Base-by-base conservation (phyloP, 2,329 filamentous ascomycete genomes). In the Arachnopeziza araneosa region DNA sequence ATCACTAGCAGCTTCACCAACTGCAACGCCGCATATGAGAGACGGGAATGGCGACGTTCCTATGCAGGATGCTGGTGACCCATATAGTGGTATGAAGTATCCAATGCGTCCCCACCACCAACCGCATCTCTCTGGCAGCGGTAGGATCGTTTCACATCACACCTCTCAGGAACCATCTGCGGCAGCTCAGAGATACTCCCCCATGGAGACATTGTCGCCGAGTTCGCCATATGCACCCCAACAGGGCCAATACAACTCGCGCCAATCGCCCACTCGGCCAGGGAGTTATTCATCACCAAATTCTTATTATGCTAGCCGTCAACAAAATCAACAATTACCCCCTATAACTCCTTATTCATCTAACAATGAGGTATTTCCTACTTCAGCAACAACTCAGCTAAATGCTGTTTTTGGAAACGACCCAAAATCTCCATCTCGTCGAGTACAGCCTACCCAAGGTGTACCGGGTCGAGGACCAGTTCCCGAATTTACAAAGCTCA, bases 161-260 rank as follows among this genome's bases (percentile, higher is more conserved):
- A 76, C 86, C 53, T 79, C 87, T 55, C 86, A 87, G 66, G 87
- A 93, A 71, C 86, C 90, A 61, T 95, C 91, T 51, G 82, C 90
- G 55, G 91, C 91, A 60, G 90, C 92, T 61, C 90, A 96, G 74
- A 86, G 93, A 72, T 98, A 98, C 77, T 98, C 93, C 53, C 95
- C 93, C 65, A 97, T 97, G 93, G 93, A 96, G 74, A 84, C 86
- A 19, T 79, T 96, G 63, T 91, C 92, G 62, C 90, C 92, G 50
- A 85, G 88, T 36, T 88, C 90, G 59, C 87, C 91, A 36, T 96
- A 96, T 76, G 83, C 84, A 72, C 81, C 77, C 77, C 84, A 79
- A 63, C 77, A 78, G 61, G 75, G 75, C 69, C 70, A 77, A 30
- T 82, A 81, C 66, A 75, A 66, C 24, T 69, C 75, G 53, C 85